Conservation (phyloP, 495 filamentous ascomycete species). For the Talaromyces liani region DNA sequence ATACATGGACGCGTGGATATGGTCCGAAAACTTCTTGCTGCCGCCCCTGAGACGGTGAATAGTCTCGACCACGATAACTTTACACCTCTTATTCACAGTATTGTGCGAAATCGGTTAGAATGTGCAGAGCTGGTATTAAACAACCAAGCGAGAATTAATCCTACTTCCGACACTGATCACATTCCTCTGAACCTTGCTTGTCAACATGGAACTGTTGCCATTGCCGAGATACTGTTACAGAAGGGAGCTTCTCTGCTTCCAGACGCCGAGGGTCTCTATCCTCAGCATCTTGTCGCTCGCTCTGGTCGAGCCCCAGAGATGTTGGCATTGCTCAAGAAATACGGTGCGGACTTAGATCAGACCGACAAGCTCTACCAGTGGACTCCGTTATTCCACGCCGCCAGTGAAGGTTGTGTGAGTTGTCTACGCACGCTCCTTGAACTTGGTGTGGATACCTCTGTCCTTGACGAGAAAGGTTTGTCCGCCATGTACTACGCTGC, state of each 20-base stretch:
- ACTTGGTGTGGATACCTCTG: slow-evolving; percentile 63
- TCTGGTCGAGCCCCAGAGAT: slow-evolving; percentile 75
- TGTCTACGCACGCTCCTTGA: slow-evolving; percentile 75
- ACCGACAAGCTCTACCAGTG: slow-evolving; percentile 92
- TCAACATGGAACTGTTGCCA: slow-evolving; percentile 76
- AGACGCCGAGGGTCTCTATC: slow-evolving; percentile 92
- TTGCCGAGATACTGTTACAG: slow-evolving; percentile 76
- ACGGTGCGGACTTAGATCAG: slow-evolving; percentile 89
- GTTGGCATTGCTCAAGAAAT: slow-evolving; percentile 68
- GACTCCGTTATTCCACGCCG: slow-evolving; percentile 94
- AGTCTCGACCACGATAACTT: slow-evolving; percentile 93
- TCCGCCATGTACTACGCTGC: slow-evolving; percentile 97
- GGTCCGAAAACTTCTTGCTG: slow-evolving; percentile 61
- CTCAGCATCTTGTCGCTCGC: slow-evolving; percentile 93
- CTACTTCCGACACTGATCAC: slow-evolving; percentile 76
- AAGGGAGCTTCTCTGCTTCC: slow-evolving; percentile 69
- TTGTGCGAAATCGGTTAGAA: slow-evolving; percentile 71
- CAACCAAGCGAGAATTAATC: slow-evolving; percentile 70
- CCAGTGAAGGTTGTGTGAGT: slow-evolving; percentile 88
- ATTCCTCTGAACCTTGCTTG: slow-evolving; percentile 92
- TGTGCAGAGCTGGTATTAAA: slow-evolving; percentile 71
- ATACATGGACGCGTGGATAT: slow-evolving; percentile 87
- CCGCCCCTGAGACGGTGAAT: slow-evolving; percentile 62
- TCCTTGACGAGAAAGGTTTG: slow-evolving; percentile 83
- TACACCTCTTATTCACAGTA: slow-evolving; percentile 89